These are phyloP conservation scores for Cymbopogon citratus DNA, from an alignment of 176 grass and related monocot genomes.

Conservation along the genomic window DNA sequence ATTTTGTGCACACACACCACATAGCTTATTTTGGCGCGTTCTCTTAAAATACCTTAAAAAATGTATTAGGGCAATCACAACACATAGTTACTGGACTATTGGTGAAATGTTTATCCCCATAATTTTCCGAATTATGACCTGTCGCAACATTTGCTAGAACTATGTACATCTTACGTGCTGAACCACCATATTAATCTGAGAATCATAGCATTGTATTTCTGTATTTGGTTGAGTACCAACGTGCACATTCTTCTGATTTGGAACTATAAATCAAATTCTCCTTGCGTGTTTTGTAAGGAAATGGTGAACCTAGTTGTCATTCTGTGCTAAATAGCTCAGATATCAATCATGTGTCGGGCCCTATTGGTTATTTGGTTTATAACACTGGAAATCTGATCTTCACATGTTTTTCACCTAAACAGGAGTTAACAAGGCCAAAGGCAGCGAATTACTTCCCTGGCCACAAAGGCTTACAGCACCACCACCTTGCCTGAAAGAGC, in stretches of 20 bases:
- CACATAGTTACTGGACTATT: not conserved
- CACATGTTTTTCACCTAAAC: slow-evolving; percentile 2
- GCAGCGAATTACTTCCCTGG: slow-evolving; percentile 60
- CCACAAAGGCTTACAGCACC: slow-evolving; percentile 65
- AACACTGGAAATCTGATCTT: slow-evolving; percentile 3
- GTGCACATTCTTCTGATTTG: not conserved
- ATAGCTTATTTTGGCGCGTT: not conserved
- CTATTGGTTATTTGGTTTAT: not conserved
- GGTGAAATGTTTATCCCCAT: not conserved
- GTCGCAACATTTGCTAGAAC: not conserved
- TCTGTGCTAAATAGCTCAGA: not conserved
- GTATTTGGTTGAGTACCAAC: not conserved
- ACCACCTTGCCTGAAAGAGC: slow-evolving; percentile 58
- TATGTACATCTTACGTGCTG: not conserved
- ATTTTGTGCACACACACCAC: not conserved
- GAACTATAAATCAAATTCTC: not conserved
- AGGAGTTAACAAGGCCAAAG: slow-evolving; percentile 54
- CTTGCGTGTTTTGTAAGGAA: too few relatives aligned
- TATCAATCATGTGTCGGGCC: not conserved
- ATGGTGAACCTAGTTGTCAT: too few relatives aligned
- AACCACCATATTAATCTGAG: not conserved
- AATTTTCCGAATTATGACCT: not conserved
- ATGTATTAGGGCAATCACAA: not conserved
- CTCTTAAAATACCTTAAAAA: not conserved
- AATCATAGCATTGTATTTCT: not conserved